Base-by-base conservation (phyloP, 192 early-diverging fungal genomes). In the Umbelopsis ramanniana region DNA sequence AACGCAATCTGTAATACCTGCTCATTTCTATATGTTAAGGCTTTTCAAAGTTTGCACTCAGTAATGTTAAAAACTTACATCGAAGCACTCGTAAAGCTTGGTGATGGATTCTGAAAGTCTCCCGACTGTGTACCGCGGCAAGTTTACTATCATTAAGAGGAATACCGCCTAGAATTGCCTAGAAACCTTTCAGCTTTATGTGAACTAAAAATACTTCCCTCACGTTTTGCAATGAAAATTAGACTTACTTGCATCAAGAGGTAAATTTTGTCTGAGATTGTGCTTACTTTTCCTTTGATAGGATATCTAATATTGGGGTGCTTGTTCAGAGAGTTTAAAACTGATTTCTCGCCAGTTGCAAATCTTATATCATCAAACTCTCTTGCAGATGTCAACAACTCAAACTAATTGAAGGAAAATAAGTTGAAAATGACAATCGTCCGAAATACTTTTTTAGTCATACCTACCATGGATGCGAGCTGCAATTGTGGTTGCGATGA, bases 1-100 rank as follows among this genome's bases (percentile, higher is more conserved):
- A 8, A 68, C 33, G 26, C 73, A 79, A 45, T 80, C 78, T 15
- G 80, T 75, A 24, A 83, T 22, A 60, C 81, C 76, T 79, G 60
- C 2, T 43, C 40, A 43, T 43, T 6, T 6, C 11, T 12, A 43
- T 12, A 43, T 43, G 11, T 43, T 43, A 43, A 43, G 0, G 17
- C 57, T 52, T 9, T 0, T 38, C 12, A 26, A 38, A 4, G 9
- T 4, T 8, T 46, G 22, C 23, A 21, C 23, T 43, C 9, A 1
- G 47, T 38, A 68, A 52, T 47, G 0, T 35, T 26, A 5, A 8
- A 21, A 33, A 9, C 26, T 55, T 77, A 74, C 78, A 79, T 71
- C 73, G 72, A 37, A 66, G 53, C 12, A 79, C 70, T 29, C 81
- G 77, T 29, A 52, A 57, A 21, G 75, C 67, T 40, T 69, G 68